These are phyloP conservation scores for Calonectria pteridis DNA, from an alignment of 2,329 filamentous ascomycete genomes.

Conservation along the genomic window DNA sequence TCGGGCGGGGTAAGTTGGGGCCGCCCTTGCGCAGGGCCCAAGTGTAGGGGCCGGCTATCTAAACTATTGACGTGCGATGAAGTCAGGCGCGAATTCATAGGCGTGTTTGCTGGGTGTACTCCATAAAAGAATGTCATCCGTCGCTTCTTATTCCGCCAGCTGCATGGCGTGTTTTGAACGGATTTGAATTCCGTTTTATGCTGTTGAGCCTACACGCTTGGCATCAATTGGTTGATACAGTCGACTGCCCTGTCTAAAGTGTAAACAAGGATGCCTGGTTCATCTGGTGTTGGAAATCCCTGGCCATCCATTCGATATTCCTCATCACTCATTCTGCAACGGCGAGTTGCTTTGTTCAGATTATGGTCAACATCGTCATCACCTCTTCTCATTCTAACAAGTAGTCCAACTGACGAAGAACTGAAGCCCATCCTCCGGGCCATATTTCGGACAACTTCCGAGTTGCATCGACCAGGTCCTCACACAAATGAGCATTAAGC, in stretches of 20 bases:
- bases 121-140: not conserved
- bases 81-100: not conserved
- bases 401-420: not conserved
- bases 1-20: not conserved
- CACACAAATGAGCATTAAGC: not conserved
- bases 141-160: not conserved
- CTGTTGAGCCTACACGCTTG: not conserved
- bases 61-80: not conserved
- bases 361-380: not conserved
- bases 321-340: not conserved
- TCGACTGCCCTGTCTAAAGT: not conserved
- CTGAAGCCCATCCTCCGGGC: not conserved
- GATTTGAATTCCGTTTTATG: not conserved
- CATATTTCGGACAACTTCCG: conserved; percentile 27
- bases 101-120: not conserved
- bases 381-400: not conserved
- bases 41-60: not conserved
- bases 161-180: not conserved
- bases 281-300: not conserved
- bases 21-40: not conserved
- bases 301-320: not conserved
- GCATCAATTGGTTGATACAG: not conserved
- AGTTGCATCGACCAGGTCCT: not conserved
- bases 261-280: not conserved
- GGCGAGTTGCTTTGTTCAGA: not conserved